Evolutionary conservation across 176 grass and related monocot genomes (phyloP), one percentile per base, ranked within the genome.

Genomic region (Cocos nucifera): DNA sequence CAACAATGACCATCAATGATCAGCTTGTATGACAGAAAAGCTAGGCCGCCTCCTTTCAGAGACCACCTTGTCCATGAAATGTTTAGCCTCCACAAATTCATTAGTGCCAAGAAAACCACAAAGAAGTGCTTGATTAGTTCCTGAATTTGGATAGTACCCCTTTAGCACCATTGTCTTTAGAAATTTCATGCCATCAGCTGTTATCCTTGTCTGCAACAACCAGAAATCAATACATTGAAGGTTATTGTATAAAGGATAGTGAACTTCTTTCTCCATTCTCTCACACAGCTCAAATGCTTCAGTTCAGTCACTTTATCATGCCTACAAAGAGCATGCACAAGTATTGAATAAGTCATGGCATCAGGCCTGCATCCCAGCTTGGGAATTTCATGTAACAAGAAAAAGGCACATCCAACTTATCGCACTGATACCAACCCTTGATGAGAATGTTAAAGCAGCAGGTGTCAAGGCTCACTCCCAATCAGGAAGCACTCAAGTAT

Each of bases 401-500:
- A 84, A 12, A 78, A 35, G 5, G 87, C 87, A 49, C 78, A 56
- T 74, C 63, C 52, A 91, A 74, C 56, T 80, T 84, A 1, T 69
- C 69, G 1, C 73, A 77, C 12, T 91, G 84, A 50, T 81, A 91
- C 59, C 88, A 67, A 5, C 76, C 84, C 66, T 83, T 91, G 58
- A 91, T 76, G 35, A 97, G 79, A 70, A 91, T 97, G 55, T 97
- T 97, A 62, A 97, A 83, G 65, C 72, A 88, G 63, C 81, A 88
- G 3, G 87, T 88, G 61, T 97, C 92, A 6, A 91, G 19, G 0
- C 69, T 60, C 56, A 96, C 59, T 0, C 87, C 86, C 65, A 96
- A 53, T 51, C 50, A 65, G 4, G 77, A 63, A 3, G 83, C 80
- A 26, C 83, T 90, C 0, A 56, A 53, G 54, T 85, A 96, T 19